A percentile compares a stretch with the other conserved stretches of the same genome.
phyloP scores from a whole-genome alignment of 345 rosid genomes.

The Linum trigynum region DNA sequence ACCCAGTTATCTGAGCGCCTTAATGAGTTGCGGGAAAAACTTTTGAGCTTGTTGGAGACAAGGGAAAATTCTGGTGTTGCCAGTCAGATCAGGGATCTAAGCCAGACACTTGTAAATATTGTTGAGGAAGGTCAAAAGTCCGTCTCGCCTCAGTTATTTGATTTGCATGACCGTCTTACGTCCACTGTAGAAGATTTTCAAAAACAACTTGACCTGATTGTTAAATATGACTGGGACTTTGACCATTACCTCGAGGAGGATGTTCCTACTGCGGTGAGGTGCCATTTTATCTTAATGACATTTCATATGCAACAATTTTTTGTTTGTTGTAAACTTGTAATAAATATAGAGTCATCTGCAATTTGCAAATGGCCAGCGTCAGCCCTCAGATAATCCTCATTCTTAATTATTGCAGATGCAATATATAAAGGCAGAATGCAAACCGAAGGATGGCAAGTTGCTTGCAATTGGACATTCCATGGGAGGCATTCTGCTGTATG shows the following conservation, averaged over 20 bases:
- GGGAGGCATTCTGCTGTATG: constrained; percentile 76
- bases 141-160: constrained; percentile 73
- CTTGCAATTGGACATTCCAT: constrained; percentile 73
- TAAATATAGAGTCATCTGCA: too few relatives aligned
- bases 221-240: constrained; percentile 93
- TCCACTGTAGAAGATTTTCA: constrained; percentile 80
- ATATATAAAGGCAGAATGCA: constrained; percentile 39
- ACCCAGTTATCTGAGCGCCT: constrained; percentile 57
- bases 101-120: constrained; percentile 59
- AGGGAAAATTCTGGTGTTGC: constrained; percentile 66
- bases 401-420: constrained; percentile 39
- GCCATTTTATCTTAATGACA: constrained; percentile 33
- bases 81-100: constrained; percentile 61
- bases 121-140: constrained; percentile 76
- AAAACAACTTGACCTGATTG: constrained; percentile 84
- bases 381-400: constrained; percentile 2
- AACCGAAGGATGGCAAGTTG: constrained; percentile 57
- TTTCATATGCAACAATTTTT: constrained; percentile 15
- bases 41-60: constrained; percentile 62
- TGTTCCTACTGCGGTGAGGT: constrained; percentile 98
- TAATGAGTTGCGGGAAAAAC: constrained; percentile 59
- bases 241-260: constrained; percentile 90
- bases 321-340: not conserved
- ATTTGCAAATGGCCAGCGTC: too few relatives aligned
- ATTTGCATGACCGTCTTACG: constrained; percentile 71